phyloP scores from a whole-genome alignment of 2,329 filamentous ascomycete species.

The Scleromitrula shiraiana region DNA sequence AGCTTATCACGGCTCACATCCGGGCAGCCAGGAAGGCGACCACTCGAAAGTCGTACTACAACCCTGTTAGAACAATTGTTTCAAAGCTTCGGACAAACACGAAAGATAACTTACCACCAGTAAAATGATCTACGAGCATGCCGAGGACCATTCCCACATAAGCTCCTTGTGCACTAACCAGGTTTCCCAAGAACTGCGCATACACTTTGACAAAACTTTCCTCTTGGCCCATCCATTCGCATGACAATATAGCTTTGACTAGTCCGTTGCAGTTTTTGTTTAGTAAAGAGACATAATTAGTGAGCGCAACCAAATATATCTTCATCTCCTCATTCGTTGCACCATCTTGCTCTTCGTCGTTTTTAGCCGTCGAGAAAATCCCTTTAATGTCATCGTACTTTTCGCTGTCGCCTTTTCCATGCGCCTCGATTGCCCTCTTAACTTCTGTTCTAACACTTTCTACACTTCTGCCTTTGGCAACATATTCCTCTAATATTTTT shows the following conservation, averaged over 20 bases:
- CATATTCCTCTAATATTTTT: slow-evolving; percentile 26
- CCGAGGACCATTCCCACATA: slow-evolving; percentile 68
- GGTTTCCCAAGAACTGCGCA: slow-evolving; percentile 56
- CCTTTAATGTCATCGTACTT: slow-evolving; percentile 55
- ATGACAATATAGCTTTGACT: slow-evolving; percentile 50
- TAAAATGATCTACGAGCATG: slow-evolving; percentile 76
- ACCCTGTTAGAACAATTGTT: slow-evolving; percentile 35
- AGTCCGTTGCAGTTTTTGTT: slow-evolving; percentile 51
- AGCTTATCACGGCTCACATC: slow-evolving; percentile 55
- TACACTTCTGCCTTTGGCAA: slow-evolving; percentile 20
- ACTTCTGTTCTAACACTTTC: slow-evolving; percentile 26
- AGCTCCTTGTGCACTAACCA: slow-evolving; percentile 75
- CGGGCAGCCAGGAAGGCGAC: slow-evolving; percentile 38
- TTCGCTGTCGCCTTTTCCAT: slow-evolving; percentile 49
- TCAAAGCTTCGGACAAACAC: neutral
- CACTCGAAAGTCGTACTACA: slow-evolving; percentile 32
- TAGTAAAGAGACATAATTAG: slow-evolving; percentile 51
- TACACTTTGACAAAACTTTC: slow-evolving; percentile 60
- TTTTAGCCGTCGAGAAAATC: slow-evolving; percentile 34
- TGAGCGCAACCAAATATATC: slow-evolving; percentile 55
- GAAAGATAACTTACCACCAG: slow-evolving; percentile 36
- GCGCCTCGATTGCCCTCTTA: slow-evolving; percentile 41
- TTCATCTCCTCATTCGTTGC: slow-evolving; percentile 36
- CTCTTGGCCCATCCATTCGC: slow-evolving; percentile 58
- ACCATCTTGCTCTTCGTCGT: slow-evolving; percentile 16